Conservation (phyloP, 2,329 filamentous ascomycete genomes). For the Aspergillus carbonarius region DNA sequence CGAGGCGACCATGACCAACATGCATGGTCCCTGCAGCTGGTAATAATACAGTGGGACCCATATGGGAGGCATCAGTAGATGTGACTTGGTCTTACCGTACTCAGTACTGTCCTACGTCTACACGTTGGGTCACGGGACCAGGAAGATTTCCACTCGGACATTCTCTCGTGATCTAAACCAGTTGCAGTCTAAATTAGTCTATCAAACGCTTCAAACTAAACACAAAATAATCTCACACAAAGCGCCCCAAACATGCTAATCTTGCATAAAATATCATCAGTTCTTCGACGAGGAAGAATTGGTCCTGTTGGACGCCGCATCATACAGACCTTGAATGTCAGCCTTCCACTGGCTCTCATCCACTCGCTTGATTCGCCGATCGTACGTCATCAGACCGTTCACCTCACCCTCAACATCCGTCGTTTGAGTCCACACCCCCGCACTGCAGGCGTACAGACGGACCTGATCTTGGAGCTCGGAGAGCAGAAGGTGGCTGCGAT, state of each 20-base stretch:
- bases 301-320: slow-evolving; percentile 47
- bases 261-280: not conserved
- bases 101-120: not conserved
- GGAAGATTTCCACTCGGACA: not conserved
- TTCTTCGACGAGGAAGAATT: not conserved
- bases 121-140: not conserved
- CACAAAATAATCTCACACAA: not conserved
- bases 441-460: slow-evolving; percentile 61
- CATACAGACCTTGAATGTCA: slow-evolving; percentile 61
- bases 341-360: slow-evolving; percentile 59
- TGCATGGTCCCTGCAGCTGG: too few species aligned
- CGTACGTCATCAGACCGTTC: slow-evolving; percentile 69
- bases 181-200: not conserved
- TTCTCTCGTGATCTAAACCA: not conserved
- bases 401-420: slow-evolving; percentile 74
- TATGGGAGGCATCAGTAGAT: not conserved
- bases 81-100: not conserved
- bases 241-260: not conserved
- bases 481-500: slow-evolving; percentile 58
- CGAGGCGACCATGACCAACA: too few species aligned
- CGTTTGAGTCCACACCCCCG: slow-evolving; percentile 71
- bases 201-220: not conserved
- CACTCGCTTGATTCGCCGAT: slow-evolving; percentile 58
- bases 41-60: too few species aligned
- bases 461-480: slow-evolving; percentile 50